Evolutionary conservation across 768 basidiomycete species (phyloP).

Genomic region (Podaxis rugospora): DNA sequence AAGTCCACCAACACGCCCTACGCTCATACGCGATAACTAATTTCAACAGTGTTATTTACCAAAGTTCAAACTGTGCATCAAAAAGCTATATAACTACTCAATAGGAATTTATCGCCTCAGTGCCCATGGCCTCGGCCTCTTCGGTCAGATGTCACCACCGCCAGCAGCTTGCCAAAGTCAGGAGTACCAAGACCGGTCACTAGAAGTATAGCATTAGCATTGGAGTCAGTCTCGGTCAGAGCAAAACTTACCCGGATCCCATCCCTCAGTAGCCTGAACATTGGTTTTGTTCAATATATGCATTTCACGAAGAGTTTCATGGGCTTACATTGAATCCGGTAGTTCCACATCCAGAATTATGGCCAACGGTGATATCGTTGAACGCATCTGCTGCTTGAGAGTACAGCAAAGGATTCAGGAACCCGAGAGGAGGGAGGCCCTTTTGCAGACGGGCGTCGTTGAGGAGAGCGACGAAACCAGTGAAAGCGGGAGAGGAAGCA

Average conservation of each 20-base stretch:
- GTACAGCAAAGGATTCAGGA: slow-evolving; percentile 63
- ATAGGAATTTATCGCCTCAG: neutral
- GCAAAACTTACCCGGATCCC: slow-evolving; percentile 50
- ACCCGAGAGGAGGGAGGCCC: slow-evolving; percentile 46
- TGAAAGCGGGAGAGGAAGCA: slow-evolving; percentile 55
- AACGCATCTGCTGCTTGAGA: slow-evolving; percentile 32
- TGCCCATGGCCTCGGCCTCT: neutral
- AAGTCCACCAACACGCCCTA: no score
- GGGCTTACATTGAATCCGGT: slow-evolving; percentile 35
- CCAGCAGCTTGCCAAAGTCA: slow-evolving; percentile 44
- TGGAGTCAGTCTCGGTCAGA: neutral
- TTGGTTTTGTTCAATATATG: neutral
- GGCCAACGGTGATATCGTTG: slow-evolving; percentile 54
- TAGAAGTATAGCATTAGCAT: slow-evolving; percentile 11
- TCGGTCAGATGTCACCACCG: slow-evolving; percentile 20
- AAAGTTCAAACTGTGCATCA: neutral
- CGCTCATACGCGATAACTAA: no score
- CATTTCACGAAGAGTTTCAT: no score
- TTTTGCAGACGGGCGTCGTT: slow-evolving; percentile 52
- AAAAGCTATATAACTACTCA: neutral
- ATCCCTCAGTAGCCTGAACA: slow-evolving; percentile 43
- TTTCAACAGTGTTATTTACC: no score
- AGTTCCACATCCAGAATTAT: slow-evolving; percentile 55
- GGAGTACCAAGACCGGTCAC: slow-evolving; percentile 55
- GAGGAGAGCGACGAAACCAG: slow-evolving; percentile 55